Conservation (phyloP, 805 yeast genomes). For the Novakomyces olei region DNA sequence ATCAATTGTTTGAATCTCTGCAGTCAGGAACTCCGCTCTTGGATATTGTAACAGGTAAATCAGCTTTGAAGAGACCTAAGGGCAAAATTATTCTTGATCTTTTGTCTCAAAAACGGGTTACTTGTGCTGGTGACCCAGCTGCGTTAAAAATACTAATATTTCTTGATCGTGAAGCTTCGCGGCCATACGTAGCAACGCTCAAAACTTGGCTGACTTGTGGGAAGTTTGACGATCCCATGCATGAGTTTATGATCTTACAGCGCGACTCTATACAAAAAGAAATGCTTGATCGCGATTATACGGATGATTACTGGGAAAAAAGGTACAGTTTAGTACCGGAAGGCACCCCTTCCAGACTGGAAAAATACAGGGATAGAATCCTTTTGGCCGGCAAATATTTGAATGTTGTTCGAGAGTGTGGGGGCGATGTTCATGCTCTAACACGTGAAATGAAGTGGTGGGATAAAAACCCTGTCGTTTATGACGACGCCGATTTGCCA, state of each 20-base stretch:
- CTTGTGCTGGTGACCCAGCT: constrained; percentile 41
- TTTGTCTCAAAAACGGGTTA: constrained; percentile 34
- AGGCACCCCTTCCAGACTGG: constrained; percentile 49
- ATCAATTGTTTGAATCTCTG: constrained; percentile 23
- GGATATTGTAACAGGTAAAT: constrained; percentile 6
- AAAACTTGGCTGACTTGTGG: constrained; percentile 68
- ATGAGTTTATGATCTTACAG: constrained; percentile 56
- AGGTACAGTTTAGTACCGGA: constrained; percentile 53
- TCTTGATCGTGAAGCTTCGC: constrained; percentile 37
- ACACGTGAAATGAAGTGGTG: constrained; percentile 1
- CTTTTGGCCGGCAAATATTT: constrained; percentile 68
- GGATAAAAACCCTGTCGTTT: constrained; percentile 5
- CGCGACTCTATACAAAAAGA: constrained; percentile 11
- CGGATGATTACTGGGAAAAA: constrained; percentile 22
- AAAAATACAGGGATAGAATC: constrained; percentile 31
- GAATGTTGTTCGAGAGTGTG: constrained; percentile 46
- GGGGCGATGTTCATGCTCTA: constrained; percentile 17
- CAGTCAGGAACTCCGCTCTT: constrained; percentile 10
- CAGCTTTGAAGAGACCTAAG: constrained; percentile 18
- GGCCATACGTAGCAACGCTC: constrained; percentile 42
- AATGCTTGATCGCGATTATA: constrained; percentile 13
- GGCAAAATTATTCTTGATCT: constrained; percentile 57
- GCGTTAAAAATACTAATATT: constrained; percentile 29
- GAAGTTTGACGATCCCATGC: constrained; percentile 47
- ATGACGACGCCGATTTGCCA: constrained; percentile 24